Evolutionary conservation across 2,329 filamentous ascomycete species (phyloP), one percentile per base, ranked within the genome.

Genomic region (Phyllosticta citribraziliensis): DNA sequence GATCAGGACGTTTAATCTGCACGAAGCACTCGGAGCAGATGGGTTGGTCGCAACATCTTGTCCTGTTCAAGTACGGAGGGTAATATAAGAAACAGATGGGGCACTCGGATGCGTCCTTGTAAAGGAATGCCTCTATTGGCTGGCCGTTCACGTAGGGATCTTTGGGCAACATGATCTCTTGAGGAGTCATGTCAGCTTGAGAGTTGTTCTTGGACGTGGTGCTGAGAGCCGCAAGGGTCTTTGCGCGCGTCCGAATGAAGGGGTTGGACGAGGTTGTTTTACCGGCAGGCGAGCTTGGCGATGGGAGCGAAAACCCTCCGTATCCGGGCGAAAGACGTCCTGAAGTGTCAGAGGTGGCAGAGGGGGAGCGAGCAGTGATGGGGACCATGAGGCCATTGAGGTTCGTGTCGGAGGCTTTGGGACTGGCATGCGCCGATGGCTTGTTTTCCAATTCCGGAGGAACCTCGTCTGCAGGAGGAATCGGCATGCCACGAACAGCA

Each of bases 21-120:
- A 99, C 94, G 69, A 99, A 99, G 73, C 94, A 99, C 76, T 99
- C 94, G 52, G 92, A 97, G 76, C 94, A 99, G 64, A 99, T 97
- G 5, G 89, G 82, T 72, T 99, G 94, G 68, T 96, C 91, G 73
- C 94, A 99, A 72, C 94, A 99, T 66, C 94, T 82, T 0, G 94
- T 99, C 66, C 87, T 88, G 75, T 99, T 99, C 30, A 99, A 81
- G 70, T 95, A 95, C 3, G 91, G 91, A 0, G 94, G 94, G 67
- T 97, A 99, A 67, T 91, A 95, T 58, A 97, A 80, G 72, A 97
- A 96, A 78, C 94, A 99, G 64, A 99, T 96, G 5, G 94, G 93
- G 69, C 94, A 99, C 72, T 99, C 94, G 6, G 80, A 78, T 3
- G 91, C 88, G 66, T 96, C 86, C 72, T 96, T 96, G 79, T 99